A percentile compares a stretch with the other conserved stretches of the same genome.
phyloP scores from a whole-genome alignment of 345 rosid species.

The Litchi chinensis region DNA sequence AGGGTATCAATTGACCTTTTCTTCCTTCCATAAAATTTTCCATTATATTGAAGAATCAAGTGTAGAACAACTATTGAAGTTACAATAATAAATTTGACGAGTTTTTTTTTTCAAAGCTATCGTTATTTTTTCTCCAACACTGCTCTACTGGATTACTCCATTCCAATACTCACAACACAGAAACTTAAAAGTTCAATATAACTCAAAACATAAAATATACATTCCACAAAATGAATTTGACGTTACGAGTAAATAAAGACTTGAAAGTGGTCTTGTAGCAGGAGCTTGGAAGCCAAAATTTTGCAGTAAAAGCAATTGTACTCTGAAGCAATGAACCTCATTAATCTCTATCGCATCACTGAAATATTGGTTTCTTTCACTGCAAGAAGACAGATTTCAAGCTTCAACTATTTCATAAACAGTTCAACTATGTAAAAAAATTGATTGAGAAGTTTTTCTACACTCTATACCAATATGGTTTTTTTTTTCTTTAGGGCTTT shows the following conservation, averaged over 20 bases:
- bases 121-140: background rate
- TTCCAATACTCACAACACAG: background rate
- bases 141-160: background rate
- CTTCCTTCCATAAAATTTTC: background rate
- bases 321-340: background rate
- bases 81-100: background rate
- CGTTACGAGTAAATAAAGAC: background rate
- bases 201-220: background rate
- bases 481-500: constrained; percentile 9
- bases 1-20: background rate
- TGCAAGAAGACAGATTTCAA: background rate
- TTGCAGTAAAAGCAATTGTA: background rate
- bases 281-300: constrained; percentile 12
- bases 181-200: background rate
- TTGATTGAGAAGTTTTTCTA: background rate
- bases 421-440: background rate
- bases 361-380: constrained; percentile 1
- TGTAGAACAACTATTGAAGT: background rate
- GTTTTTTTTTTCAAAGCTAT: background rate
- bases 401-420: constrained; percentile 5
- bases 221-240: constrained; percentile 4
- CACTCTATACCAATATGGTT: background rate
- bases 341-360: background rate
- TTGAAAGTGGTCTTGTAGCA: background rate
- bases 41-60: background rate